These are phyloP conservation scores for Xylariomycetidae sp. DNA, from an alignment of 2,329 filamentous ascomycete genomes.

Conservation along the genomic window DNA sequence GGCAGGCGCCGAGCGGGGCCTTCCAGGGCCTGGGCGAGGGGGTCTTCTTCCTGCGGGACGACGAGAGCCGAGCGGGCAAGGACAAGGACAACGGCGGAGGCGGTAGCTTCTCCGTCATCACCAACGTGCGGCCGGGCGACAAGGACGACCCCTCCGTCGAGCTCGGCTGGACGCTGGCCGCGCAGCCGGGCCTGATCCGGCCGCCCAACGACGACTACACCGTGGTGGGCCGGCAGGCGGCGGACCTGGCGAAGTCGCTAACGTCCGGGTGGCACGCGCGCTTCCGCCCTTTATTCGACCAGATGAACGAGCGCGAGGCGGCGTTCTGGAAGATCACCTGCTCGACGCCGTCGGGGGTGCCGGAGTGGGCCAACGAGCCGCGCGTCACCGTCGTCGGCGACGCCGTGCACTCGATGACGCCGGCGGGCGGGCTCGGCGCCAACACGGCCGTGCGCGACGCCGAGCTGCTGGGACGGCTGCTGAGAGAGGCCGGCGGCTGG, in stretches of 20 bases:
- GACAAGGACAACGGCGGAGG: constrained; percentile 35
- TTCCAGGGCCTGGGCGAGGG: constrained; percentile 61
- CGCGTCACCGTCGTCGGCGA: constrained; percentile 57
- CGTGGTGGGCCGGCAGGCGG: constrained; percentile 52
- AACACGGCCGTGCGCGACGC: constrained; percentile 54
- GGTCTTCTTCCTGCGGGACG: constrained; percentile 53
- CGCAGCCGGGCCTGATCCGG: constrained; percentile 50
- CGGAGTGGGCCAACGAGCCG: constrained; percentile 54
- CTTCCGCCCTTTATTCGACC: constrained; percentile 52
- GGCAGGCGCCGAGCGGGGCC: constrained; percentile 56
- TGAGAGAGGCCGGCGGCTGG: constrained; percentile 49
- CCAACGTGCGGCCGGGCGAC: constrained; percentile 57
- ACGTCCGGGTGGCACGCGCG: constrained; percentile 51
- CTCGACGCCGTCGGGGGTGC: constrained; percentile 54
- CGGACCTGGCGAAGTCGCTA: constrained; percentile 51
- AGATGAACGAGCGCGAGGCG: constrained; percentile 52
- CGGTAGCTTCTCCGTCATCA: constrained; percentile 52
- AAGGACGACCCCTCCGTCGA: constrained; percentile 52
- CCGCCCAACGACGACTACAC: constrained; percentile 57
- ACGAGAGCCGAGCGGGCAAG: constrained; percentile 39
- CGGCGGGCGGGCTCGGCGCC: constrained; percentile 51
- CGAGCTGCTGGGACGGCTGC: constrained; percentile 46
- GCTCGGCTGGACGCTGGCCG: constrained; percentile 63
- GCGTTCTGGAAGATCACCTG: constrained; percentile 66
- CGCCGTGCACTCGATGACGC: constrained; percentile 55